A percentile compares a stretch with the other conserved stretches of the same genome.
These are phyloP conservation scores for Colletotrichum tamarilloi DNA, from an alignment of 2,329 filamentous ascomycete species.

Conservation along the genomic window DNA sequence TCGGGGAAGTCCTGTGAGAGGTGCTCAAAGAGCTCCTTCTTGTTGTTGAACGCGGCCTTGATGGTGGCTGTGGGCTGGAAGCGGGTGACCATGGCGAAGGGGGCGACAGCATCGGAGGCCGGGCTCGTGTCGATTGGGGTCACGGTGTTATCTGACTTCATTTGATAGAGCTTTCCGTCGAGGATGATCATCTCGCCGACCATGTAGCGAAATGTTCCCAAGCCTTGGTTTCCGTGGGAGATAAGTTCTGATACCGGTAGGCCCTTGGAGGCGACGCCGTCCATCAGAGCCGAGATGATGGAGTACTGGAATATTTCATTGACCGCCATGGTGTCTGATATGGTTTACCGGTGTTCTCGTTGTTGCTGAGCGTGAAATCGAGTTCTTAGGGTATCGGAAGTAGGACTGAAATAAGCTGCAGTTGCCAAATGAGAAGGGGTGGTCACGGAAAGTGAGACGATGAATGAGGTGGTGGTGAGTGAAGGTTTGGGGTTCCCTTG, in stretches of 20 bases:
- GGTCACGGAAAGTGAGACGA: neutral
- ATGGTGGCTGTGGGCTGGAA: constrained; percentile 41
- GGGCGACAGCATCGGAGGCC: constrained; percentile 40
- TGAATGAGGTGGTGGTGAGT: neutral
- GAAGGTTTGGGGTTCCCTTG: neutral
- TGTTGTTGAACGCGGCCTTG: constrained; percentile 40
- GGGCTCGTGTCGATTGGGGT: constrained; percentile 38
- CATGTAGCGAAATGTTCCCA: constrained; percentile 49
- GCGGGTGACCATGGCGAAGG: constrained; percentile 47
- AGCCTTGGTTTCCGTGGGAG: constrained; percentile 46
- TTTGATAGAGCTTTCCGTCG: constrained; percentile 46
- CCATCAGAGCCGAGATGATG: constrained; percentile 48
- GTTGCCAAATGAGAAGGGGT: neutral
- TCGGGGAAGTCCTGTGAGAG: constrained; percentile 40
- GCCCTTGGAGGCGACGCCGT: constrained; percentile 47
- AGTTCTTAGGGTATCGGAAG: too few species aligned
- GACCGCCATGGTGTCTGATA: constrained; percentile 39
- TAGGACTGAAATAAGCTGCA: too few species aligned
- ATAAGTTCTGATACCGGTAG: constrained; percentile 43
- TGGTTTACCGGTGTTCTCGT: neutral
- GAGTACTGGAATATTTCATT: constrained; percentile 50
- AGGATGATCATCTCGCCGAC: constrained; percentile 49
- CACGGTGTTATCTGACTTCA: constrained; percentile 48
- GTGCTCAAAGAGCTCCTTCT: constrained; percentile 39
- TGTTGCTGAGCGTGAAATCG: too few species aligned